Percentiles rank a stretch among this genome's conserved stretches.
Conservation (phyloP, 345 rosid genomes). For the Odontarrhena argentea region DNA sequence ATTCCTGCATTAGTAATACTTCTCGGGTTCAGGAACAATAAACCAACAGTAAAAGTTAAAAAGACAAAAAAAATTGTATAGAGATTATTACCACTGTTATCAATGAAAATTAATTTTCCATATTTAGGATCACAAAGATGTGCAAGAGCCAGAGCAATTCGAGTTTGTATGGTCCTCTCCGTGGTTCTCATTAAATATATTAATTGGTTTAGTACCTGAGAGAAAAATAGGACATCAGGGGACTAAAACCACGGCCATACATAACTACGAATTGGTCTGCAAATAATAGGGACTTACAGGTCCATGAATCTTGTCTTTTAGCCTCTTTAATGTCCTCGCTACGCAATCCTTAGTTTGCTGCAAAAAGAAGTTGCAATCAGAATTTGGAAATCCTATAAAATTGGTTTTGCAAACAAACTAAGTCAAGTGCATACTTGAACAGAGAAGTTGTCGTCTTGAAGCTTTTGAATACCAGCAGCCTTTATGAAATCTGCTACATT, state of each 20-base stretch:
- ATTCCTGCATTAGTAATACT: constrained; percentile 46
- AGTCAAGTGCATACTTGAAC: constrained; percentile 52
- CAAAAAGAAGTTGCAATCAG: constrained; percentile 12
- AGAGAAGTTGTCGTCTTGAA: constrained; percentile 61
- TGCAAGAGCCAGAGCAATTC: constrained; percentile 69
- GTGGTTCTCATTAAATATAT: constrained; percentile 57
- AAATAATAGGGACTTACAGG: constrained; percentile 47
- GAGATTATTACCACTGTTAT: constrained; percentile 56
- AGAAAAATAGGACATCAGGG: constrained; percentile 4
- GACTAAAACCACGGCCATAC: constrained; percentile 13
- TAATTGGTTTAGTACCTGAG: constrained; percentile 58
- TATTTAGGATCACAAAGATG: constrained; percentile 66
- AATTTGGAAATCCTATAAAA: neutral
- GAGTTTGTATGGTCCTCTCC: constrained; percentile 53
- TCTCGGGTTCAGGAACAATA: constrained; percentile 1
- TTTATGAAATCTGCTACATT: constrained; percentile 63
- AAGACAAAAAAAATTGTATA: neutral
- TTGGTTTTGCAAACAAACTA: constrained; percentile 10
- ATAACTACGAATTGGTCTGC: neutral
- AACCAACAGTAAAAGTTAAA: neutral
- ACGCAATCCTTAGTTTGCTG: constrained; percentile 80
- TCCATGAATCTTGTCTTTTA: constrained; percentile 70
- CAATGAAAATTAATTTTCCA: constrained; percentile 57
- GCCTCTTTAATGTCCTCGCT: constrained; percentile 62
- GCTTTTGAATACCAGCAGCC: constrained; percentile 63